Base-by-base conservation (phyloP, 2,329 filamentous ascomycete species). In the Colletotrichum liaoningense region DNA sequence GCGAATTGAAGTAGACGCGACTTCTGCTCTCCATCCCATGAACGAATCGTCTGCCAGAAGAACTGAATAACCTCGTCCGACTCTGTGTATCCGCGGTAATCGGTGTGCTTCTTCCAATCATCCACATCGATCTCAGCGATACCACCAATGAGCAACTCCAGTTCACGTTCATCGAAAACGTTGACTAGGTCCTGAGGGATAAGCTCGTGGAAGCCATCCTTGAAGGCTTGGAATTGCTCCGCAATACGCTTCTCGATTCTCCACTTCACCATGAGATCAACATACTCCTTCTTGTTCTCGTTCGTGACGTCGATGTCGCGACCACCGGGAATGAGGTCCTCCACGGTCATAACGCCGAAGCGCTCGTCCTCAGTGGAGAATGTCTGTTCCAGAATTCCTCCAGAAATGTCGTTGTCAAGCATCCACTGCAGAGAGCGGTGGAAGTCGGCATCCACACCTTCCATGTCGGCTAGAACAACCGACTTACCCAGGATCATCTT, bases 91-190 rank as follows among this genome's bases (percentile, higher is more conserved):
- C 97, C 97, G 78, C 97, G 93, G 84, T 99, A 99, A 81, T 99
- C 97, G 59, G 97, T 99, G 86, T 99, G 97, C 88, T 99, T 99
- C 93, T 99, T 98, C 97, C 97, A 99, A 84, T 99, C 97, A 74
- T 99, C 97, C 19, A 99, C 96, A 80, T 99, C 97, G 78, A 99
- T 99, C 84, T 99, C 97, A n/a, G 97, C 97, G 79, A 99, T 99
- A 89, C 97, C 97, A 77, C 97, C 97, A 80, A 99, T 98, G 77
- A 99, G 89, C 77, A 99, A 86, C 84, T 99, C 97, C 60, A 99
- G 88, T 84, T 99, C 97, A 79, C 97, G 94, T 87, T 99, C 97
- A 80, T 99, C 97, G 80, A 99, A 99, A 54, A 99, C 97, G 79
- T 98, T 98, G 84, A 99, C 95, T 63, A 99, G 90, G 80, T 99